These are phyloP conservation scores for Zoysia pacifica DNA, from an alignment of 176 grass and related monocot species.

Conservation along the genomic window DNA sequence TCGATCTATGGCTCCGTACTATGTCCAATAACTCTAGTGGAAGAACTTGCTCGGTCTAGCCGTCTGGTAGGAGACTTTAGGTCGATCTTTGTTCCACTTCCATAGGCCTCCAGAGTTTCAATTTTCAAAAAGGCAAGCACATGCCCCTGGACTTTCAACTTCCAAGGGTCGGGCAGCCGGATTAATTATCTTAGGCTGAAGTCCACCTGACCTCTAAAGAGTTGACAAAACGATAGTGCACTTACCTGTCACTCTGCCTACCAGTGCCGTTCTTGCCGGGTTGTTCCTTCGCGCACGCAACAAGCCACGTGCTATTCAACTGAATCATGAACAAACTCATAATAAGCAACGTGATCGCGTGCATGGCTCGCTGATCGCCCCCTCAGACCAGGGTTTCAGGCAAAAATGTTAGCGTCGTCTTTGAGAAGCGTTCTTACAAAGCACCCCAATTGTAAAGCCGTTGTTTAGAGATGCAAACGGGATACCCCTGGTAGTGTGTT, in stretches of 20 bases:
- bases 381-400: not conserved
- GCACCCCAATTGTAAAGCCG: not conserved
- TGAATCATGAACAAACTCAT: conserved; percentile 17
- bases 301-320: not conserved
- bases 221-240: not conserved
- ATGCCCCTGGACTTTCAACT: not conserved
- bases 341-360: not conserved
- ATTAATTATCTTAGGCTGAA: not conserved
- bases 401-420: no score
- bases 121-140: not conserved
- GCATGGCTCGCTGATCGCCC: not conserved
- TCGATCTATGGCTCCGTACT: no score
- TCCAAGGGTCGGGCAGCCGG: not conserved
- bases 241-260: not conserved
- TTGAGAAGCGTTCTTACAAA: no score
- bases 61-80: no score
- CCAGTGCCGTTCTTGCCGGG: no score
- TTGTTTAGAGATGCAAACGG: not conserved
- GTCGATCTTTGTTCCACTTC: no score
- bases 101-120: not conserved
- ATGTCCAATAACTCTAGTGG: not conserved
- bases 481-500: no score
- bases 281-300: not conserved
- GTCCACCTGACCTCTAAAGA: not conserved
- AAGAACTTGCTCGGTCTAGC: no score